Percentiles rank a stretch among this genome's conserved stretches.
Conservation (phyloP, 2,329 filamentous ascomycete genomes). For the Lasiodiplodia sp. region DNA sequence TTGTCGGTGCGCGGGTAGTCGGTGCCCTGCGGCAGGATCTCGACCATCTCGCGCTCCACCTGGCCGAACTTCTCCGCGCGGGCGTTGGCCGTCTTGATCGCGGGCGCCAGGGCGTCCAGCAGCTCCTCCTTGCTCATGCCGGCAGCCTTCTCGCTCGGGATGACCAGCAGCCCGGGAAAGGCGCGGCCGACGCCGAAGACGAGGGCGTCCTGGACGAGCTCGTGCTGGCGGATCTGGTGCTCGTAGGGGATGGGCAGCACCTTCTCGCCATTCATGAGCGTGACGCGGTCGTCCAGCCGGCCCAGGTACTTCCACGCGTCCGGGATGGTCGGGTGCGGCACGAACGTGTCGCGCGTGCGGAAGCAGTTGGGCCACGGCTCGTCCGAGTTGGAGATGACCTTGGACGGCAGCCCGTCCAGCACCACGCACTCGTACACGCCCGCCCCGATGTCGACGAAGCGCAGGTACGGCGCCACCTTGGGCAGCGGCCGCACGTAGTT, state of each 20-base stretch:
- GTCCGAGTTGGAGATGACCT: conserved; percentile 51
- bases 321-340: conserved; percentile 51
- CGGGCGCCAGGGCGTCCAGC: conserved; percentile 58
- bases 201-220: conserved; percentile 62
- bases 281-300: conserved; percentile 56
- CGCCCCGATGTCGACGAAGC: conserved; percentile 7
- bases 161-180: conserved; percentile 62
- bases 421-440: conserved; percentile 33
- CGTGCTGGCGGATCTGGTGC: conserved; percentile 60
- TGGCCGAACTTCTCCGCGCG: conserved; percentile 60
- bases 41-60: conserved; percentile 62
- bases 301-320: conserved; percentile 58
- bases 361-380: conserved; percentile 53
- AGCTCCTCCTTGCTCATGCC: conserved; percentile 55
- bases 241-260: conserved; percentile 60
- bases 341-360: conserved; percentile 60
- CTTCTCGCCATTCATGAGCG: conserved; percentile 60
- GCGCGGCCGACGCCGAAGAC: conserved; percentile 64
- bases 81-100: conserved; percentile 60
- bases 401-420: conserved; percentile 40
- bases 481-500: conserved; percentile 62
- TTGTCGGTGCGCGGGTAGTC: conserved; percentile 64
- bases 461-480: conserved; percentile 46
- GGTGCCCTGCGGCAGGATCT: conserved; percentile 55
- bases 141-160: conserved; percentile 57